Base-by-base conservation (phyloP, 2,329 filamentous ascomycete species). In the Epichloe uncinata region DNA sequence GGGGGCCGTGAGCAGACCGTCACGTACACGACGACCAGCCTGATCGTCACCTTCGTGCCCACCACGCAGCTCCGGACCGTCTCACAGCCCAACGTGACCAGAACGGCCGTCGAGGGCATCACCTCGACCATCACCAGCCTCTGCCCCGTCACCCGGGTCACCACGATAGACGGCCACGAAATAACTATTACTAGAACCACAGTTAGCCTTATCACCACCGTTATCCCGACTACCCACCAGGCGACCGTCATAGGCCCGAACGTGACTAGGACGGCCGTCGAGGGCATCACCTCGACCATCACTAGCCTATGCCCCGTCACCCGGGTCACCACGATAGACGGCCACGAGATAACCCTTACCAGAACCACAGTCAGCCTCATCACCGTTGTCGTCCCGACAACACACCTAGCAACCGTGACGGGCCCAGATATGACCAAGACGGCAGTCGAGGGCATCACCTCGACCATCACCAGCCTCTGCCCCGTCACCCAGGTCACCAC, bases 251-350 rank as follows among this genome's bases (percentile, higher is more conserved):
- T 3, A 3, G 6, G 6, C 3, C 42, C 16, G 0, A 59, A 60
- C 20, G 59, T 59, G n/a, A 69, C 65, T 1, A 52, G 61, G 48
- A 66, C 63, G 0, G 60, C 59, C 2, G 61, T 60, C 11, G 61
- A 63, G 30, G 60, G 67, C 6, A 61, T 61, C n/a, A 68, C 70
- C 54, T 64, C 61, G 3, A 73, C 69, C 22, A 48, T 66, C 43
- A 75, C 73, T 11, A 65, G 62, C 20, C 60, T 71, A 5, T 71
- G 66, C 58, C 70, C 71, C 13, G 56, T 73, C 12, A 65, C 65
- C 9, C 56, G 61, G 4, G 66, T 64, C 1, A 66, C 65, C 8
- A 61, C 62, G 2, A 66, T 56, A 22, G 38, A 37, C 4, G 54
- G 56, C 4, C 48, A 55, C 16, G 53, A 55, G 5, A 36, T 47